These are phyloP conservation scores for Areca catechu DNA, from an alignment of 176 grass and related monocot species.

Conservation along the genomic window DNA sequence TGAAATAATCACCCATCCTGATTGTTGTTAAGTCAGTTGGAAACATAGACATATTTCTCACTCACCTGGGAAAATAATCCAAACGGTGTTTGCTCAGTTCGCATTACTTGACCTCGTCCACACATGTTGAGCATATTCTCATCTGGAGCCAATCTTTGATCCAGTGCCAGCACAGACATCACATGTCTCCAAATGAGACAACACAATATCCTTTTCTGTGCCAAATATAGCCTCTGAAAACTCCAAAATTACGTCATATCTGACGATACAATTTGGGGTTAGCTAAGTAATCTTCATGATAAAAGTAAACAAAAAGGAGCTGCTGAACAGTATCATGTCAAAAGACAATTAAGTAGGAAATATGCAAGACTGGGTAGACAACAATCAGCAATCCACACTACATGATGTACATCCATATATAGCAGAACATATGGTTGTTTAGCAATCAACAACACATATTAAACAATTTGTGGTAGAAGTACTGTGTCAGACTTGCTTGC, in stretches of 20 bases:
- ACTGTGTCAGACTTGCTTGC: too few species aligned
- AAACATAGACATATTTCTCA: neutral
- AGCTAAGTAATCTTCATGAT: neutral
- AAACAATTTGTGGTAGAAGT: too few species aligned
- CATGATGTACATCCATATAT: too few species aligned
- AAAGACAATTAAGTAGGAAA: too few species aligned
- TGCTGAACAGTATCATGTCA: too few species aligned
- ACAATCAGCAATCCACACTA: too few species aligned
- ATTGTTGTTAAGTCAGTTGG: too few species aligned
- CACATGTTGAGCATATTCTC: constrained; percentile 88
- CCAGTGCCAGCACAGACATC: constrained; percentile 76
- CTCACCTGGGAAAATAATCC: constrained; percentile 96
- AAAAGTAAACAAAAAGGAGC: too few species aligned
- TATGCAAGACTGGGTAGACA: too few species aligned
- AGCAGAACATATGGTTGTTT: too few species aligned
- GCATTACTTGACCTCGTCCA: constrained; percentile 94
- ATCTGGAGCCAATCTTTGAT: constrained; percentile 80
- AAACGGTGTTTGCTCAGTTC: constrained; percentile 97
- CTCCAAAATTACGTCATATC: constrained; percentile 83
- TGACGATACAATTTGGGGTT: constrained; percentile 24
- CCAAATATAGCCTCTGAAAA: constrained; percentile 97
- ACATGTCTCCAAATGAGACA: constrained; percentile 96
- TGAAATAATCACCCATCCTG: too few species aligned
- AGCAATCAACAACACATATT: too few species aligned
- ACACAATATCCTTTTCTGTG: constrained; percentile 83